Conservation (phyloP, 73 alveolate species). For the Paramecium octaurelia region DNA sequence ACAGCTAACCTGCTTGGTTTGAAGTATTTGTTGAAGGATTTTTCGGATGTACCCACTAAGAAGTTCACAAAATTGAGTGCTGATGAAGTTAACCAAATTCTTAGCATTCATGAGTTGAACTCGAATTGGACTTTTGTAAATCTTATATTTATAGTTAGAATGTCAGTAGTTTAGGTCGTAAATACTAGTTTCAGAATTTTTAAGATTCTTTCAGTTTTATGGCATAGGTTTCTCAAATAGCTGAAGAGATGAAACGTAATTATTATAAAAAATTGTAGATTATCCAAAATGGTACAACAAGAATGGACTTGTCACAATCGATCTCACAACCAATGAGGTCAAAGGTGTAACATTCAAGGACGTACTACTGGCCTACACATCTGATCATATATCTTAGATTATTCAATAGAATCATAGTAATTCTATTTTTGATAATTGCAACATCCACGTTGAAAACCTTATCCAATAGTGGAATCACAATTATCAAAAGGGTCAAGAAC, state of each 20-base stretch:
- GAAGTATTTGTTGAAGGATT: not conserved
- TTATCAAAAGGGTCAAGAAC: not conserved
- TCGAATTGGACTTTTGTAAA: not conserved
- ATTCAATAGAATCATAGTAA: not conserved
- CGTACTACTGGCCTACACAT: not conserved
- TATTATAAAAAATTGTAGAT: not conserved
- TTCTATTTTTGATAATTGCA: not conserved
- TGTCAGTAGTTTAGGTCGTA: not conserved
- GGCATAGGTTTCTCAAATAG: not conserved
- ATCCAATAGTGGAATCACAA: not conserved
- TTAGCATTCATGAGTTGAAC: not conserved
- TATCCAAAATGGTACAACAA: not conserved
- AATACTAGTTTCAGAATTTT: not conserved
- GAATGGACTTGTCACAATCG: not conserved
- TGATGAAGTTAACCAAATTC: constrained; percentile 2
- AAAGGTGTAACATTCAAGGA: not conserved
- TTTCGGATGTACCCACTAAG: not conserved
- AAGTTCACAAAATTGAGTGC: not conserved
- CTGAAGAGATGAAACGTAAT: not conserved
- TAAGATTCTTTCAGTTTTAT: not conserved
- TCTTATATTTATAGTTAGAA: not conserved
- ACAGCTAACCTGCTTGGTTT: not conserved
- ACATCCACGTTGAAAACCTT: not conserved
- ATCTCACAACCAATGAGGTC: constrained; percentile 14
- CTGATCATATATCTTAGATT: not conserved